phyloP scores from a whole-genome alignment of 495 filamentous ascomycete species.

The Aspergillus kassunensis region DNA sequence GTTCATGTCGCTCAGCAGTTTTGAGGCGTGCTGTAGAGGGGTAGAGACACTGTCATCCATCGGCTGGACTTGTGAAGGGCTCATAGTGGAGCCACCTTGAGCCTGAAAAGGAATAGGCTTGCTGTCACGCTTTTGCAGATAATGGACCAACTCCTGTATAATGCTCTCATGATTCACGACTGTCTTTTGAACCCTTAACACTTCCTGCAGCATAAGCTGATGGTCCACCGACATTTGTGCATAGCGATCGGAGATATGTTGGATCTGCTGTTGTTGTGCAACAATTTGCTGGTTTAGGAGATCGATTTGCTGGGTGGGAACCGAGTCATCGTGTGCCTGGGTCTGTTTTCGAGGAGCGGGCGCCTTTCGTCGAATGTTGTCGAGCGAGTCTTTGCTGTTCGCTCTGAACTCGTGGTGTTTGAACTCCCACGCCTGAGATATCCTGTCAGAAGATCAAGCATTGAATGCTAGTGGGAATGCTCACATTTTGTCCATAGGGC shows the following conservation, averaged over 20 bases:
- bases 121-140: constrained; percentile 60
- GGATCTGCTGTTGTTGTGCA: constrained; percentile 88
- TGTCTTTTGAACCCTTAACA: constrained; percentile 83
- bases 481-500: constrained; percentile 86
- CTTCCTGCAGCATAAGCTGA: constrained; percentile 79
- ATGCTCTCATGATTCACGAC: constrained; percentile 78
- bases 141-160: constrained; percentile 65
- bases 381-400: constrained; percentile 93
- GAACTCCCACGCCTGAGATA: constrained; percentile 85
- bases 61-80: constrained; percentile 39
- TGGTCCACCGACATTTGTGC: constrained; percentile 82
- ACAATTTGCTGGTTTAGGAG: constrained; percentile 81
- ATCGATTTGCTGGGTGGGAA: constrained; percentile 84
- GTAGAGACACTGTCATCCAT: constrained; percentile 72
- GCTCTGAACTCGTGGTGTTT: constrained; percentile 95
- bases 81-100: constrained; percentile 35
- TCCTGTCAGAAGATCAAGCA: constrained; percentile 8
- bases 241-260: constrained; percentile 78
- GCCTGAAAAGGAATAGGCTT: constrained; percentile 48
- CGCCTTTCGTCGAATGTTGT: constrained; percentile 95
- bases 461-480: constrained; percentile 18
- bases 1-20: constrained; percentile 76
- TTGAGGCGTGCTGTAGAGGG: constrained; percentile 83
- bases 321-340: constrained; percentile 62
- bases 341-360: constrained; percentile 82